These are phyloP conservation scores for Mycena filopes DNA, from an alignment of 768 basidiomycete species.

Conservation along the genomic window DNA sequence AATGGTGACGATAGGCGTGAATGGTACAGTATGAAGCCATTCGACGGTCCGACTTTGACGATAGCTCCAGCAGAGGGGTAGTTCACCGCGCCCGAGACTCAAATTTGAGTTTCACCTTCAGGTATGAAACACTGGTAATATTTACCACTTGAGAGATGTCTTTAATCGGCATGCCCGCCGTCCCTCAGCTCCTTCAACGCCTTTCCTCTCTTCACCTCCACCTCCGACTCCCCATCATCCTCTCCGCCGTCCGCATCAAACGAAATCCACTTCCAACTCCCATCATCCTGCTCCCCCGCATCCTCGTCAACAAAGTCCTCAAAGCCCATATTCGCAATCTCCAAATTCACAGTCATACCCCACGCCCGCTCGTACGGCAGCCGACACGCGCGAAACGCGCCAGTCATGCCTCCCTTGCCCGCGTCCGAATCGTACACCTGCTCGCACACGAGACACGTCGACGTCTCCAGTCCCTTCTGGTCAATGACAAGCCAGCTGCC, in stretches of 20 bases:
- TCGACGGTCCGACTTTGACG: too few species aligned
- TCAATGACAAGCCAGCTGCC: conserved; percentile 24
- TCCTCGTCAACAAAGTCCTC: conserved; percentile 24
- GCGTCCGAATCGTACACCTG: conserved; percentile 9
- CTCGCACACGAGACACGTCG: conserved; percentile 26
- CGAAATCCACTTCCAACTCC: conserved; percentile 19
- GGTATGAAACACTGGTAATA: too few species aligned
- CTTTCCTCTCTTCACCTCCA: neutral
- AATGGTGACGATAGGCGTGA: too few species aligned
- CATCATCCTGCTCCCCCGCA: conserved; percentile 14
- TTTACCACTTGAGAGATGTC: too few species aligned
- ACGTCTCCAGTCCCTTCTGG: conserved; percentile 24
- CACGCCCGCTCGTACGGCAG: conserved; percentile 19
- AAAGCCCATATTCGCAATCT: conserved; percentile 15
- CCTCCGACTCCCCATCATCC: neutral
- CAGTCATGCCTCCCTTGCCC: neutral
- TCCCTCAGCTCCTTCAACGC: conserved; percentile 7
- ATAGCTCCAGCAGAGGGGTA: too few species aligned
- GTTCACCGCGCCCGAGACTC: too few species aligned
- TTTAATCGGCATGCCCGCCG: conserved; percentile 1
- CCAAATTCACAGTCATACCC: conserved; percentile 10
- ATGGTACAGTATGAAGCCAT: too few species aligned
- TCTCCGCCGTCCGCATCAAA: neutral
- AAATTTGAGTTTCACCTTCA: too few species aligned
- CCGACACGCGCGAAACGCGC: conserved; percentile 16